Percentiles rank a stretch among this genome's conserved stretches.
Evolutionary conservation across 2,329 filamentous ascomycete species (phyloP).

Genomic region (Cercospora beticola): DNA sequence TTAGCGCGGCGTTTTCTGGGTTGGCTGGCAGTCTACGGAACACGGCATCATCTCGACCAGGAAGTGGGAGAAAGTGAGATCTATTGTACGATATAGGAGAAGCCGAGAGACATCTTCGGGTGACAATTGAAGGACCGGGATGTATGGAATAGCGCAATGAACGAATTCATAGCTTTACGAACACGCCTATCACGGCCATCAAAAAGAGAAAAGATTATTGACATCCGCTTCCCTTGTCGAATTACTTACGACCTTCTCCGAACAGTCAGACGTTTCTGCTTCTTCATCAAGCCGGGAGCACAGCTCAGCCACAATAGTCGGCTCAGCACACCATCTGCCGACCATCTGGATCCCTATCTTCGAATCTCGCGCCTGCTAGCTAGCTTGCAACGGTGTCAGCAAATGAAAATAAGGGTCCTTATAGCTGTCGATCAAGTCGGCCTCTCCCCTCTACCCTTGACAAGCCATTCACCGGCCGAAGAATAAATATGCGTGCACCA

Average conservation of each 20-base stretch:
- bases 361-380: background rate
- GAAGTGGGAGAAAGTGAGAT: background rate
- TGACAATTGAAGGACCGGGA: background rate
- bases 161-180: background rate
- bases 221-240: background rate
- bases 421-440: background rate
- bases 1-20: constrained; percentile 17
- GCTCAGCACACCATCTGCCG: background rate
- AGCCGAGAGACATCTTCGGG: background rate
- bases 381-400: background rate
- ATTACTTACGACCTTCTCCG: background rate
- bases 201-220: background rate
- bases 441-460: background rate
- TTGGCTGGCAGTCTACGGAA: background rate
- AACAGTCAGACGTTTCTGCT: background rate
- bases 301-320: background rate
- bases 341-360: background rate
- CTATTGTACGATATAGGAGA: constrained; percentile 8
- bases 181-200: background rate
- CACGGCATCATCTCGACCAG: background rate
- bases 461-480: background rate
- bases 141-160: background rate
- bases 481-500: background rate
- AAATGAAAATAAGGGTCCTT: background rate
- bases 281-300: background rate